These are phyloP conservation scores for Ophiorrhiza pumila DNA, from an alignment of 257 asterid genomes.

Conservation along the genomic window DNA sequence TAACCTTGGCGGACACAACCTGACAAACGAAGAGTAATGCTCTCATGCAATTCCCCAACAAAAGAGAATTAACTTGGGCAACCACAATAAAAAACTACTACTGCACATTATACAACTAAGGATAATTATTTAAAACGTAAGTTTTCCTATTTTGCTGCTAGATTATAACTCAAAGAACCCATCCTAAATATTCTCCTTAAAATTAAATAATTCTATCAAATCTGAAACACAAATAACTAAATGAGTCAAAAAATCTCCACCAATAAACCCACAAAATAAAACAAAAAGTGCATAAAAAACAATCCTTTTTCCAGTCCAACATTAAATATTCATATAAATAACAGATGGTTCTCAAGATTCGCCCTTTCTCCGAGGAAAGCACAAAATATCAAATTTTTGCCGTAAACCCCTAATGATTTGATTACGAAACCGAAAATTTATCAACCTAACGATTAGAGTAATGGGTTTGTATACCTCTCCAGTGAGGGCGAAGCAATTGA, in stretches of 20 bases:
- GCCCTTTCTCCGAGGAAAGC: neutral
- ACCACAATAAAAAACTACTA: neutral
- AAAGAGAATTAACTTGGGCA: neutral
- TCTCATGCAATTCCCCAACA: neutral
- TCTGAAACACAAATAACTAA: neutral
- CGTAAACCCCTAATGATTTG: no score
- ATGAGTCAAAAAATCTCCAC: neutral
- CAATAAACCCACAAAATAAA: neutral
- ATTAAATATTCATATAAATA: neutral
- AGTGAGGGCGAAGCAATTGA: slow-evolving; percentile 44
- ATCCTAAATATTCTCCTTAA: neutral
- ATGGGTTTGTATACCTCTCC: slow-evolving; percentile 68
- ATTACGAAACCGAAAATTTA: neutral
- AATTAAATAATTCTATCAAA: neutral
- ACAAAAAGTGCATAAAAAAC: neutral
- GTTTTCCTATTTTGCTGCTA: neutral
- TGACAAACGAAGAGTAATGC: slow-evolving; percentile 21
- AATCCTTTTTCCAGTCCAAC: neutral
- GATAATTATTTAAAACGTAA: no score
- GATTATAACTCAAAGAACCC: neutral
- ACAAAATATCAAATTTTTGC: neutral
- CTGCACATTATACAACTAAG: no score
- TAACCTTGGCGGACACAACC: slow-evolving; percentile 73
- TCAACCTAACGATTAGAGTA: neutral
- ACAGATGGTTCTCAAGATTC: neutral